A percentile compares a stretch with the other conserved stretches of the same genome.
These are phyloP conservation scores for Paramecium primaurelia DNA, from an alignment of 73 alveolate genomes.

Conservation along the genomic window DNA sequence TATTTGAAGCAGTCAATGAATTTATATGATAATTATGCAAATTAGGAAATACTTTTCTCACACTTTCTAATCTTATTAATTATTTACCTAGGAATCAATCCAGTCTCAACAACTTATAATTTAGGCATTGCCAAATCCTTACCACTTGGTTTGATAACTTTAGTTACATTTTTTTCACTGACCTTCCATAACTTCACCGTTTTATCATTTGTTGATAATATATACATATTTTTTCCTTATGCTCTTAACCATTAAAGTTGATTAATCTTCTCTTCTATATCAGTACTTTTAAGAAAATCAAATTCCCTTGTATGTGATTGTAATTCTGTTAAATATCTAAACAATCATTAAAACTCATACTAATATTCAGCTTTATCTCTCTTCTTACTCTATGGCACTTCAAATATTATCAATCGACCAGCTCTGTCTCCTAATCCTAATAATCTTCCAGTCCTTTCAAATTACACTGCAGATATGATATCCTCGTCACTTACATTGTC, in stretches of 20 bases:
- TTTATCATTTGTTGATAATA: slow-evolving; percentile 77
- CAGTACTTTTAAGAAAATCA: slow-evolving; percentile 72
- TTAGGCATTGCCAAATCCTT: slow-evolving; percentile 61
- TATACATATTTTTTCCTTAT: slow-evolving; percentile 61
- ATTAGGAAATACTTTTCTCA: slow-evolving; percentile 57
- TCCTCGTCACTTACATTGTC: slow-evolving; percentile 68
- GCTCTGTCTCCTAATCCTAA: slow-evolving; percentile 82
- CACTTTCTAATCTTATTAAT: neutral
- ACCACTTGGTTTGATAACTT: slow-evolving; percentile 54
- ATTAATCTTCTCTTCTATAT: slow-evolving; percentile 79
- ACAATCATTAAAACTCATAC: slow-evolving; percentile 42
- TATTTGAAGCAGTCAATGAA: slow-evolving; percentile 57
- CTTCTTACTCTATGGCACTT: slow-evolving; percentile 40
- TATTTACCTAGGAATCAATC: slow-evolving; percentile 49
- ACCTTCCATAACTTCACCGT: slow-evolving; percentile 69
- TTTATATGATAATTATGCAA: slow-evolving; percentile 61
- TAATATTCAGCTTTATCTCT: slow-evolving; percentile 57
- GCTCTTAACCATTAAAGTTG: slow-evolving; percentile 73
- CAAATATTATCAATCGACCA: slow-evolving; percentile 79
- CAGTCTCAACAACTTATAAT: slow-evolving; percentile 58
- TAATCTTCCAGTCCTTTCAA: slow-evolving; percentile 75
- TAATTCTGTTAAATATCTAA: slow-evolving; percentile 77
- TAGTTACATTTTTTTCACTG: slow-evolving; percentile 47
- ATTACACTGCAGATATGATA: slow-evolving; percentile 70
- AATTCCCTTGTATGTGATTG: slow-evolving; percentile 78